Base-by-base conservation (phyloP, 2,329 filamentous ascomycete species). In the Fusarium sp. region DNA sequence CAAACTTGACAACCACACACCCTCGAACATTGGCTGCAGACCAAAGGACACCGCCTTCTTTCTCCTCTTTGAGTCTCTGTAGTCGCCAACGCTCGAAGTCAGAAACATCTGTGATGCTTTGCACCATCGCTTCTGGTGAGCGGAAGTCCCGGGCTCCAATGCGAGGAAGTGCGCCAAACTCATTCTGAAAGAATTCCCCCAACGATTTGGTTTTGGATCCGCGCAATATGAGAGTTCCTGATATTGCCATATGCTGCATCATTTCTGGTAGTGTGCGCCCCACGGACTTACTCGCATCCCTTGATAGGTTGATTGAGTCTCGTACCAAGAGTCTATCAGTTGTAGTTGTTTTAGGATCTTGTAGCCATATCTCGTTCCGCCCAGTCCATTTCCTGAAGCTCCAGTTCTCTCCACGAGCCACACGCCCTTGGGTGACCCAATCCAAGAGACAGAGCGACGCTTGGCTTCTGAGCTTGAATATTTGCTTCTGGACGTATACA, bases 1-100 rank as follows among this genome's bases (percentile, higher is more conserved):
- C 94, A 81, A 98, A 97, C 81, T 98, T 98, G 75, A 98, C 92
- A 32, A 98, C 88, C 8, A 96, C 92, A 79, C 96, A 98, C 8
- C 94, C 92, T 60, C 95, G 88, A 39, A 97, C 90, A 32, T 88
- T 89, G 20, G 95, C 93, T 18, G 93, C 94, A 32, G 94, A 95
- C 94, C 95, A 98, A 8, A 96, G 85, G 8, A 97, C 82, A 22
- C 89, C 89, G 55, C 88, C 85, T 15, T 82, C 79, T 69, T 83
- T 87, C 81, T 96, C 93, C 79, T 86, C 85, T 62, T 82, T 79
- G 26, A 92, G 84, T 69, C 92, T 87, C 57, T 79, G 79, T 35
- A 81, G 80, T 59, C 91, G 86, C 90, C 90, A 92, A 47, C 78
- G 79, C 68, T 90, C 85, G 41, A 83, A 74, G 22, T 83, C 82